These are phyloP conservation scores for Neoascochyta sp. DNA, from an alignment of 2,329 filamentous ascomycete genomes.

Conservation along the genomic window DNA sequence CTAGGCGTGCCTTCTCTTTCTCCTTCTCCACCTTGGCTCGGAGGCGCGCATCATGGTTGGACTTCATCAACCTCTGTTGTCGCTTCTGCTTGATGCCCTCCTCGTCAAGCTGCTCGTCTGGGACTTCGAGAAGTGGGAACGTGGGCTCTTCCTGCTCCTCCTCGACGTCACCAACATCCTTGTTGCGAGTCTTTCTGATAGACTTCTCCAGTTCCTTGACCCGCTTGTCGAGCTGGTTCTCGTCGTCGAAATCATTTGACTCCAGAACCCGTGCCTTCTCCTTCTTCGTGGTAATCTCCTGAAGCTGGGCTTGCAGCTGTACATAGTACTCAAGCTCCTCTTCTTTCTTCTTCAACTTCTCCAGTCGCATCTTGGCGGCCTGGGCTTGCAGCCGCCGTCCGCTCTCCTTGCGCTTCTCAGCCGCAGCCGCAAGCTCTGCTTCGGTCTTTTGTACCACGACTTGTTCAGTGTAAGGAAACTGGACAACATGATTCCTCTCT, in stretches of 20 bases:
- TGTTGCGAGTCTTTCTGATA: constrained; percentile 85
- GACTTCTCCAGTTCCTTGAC: constrained; percentile 88
- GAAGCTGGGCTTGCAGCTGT: constrained; percentile 69
- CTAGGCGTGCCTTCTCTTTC: constrained; percentile 77
- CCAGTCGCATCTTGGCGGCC: constrained; percentile 92
- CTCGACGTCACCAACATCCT: constrained; percentile 81
- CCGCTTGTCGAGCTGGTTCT: constrained; percentile 75
- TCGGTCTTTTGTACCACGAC: constrained; percentile 87
- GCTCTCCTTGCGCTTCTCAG: constrained; percentile 92
- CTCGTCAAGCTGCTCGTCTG: constrained; percentile 91
- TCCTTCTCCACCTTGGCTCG: constrained; percentile 97
- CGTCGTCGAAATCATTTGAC: constrained; percentile 87
- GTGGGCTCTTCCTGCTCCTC: constrained; percentile 74
- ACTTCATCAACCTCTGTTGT: constrained; percentile 88
- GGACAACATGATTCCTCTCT: constrained; percentile 81
- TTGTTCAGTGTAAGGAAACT: constrained; percentile 92
- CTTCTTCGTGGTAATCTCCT: constrained; percentile 80
- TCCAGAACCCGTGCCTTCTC: constrained; percentile 73
- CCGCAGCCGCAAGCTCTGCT: constrained; percentile 84
- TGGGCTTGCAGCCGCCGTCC: constrained; percentile 89
- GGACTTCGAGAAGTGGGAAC: constrained; percentile 82
- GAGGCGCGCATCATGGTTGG: constrained; percentile 86
- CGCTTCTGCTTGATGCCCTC: constrained; percentile 87
- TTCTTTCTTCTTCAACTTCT: constrained; percentile 93
- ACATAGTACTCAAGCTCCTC: constrained; percentile 93